phyloP scores from a whole-genome alignment of 345 rosid genomes.

The Eucalyptus shirleyi region DNA sequence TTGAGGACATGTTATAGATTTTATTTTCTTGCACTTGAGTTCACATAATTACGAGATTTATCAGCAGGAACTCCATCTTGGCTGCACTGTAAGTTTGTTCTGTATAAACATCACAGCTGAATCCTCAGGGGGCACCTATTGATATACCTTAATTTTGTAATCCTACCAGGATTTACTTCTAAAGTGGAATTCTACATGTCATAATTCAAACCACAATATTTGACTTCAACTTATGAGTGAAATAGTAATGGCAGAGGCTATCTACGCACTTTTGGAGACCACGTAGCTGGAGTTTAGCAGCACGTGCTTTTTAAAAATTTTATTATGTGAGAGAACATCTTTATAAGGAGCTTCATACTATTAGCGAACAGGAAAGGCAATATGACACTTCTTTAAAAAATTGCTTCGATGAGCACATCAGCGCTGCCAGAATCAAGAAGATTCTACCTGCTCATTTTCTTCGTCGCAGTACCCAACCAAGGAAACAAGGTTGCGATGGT shows the following conservation, averaged over 20 bases:
- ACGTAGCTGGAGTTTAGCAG: not conserved
- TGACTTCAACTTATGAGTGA: not conserved
- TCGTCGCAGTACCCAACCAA: conserved; percentile 89
- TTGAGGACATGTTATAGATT: too few species aligned
- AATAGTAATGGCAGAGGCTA: not conserved
- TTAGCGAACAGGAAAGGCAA: not conserved
- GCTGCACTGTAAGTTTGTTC: too few species aligned
- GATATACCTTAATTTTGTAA: too few species aligned
- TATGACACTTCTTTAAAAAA: not conserved
- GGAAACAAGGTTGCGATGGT: conserved; percentile 90
- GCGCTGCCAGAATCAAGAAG: not conserved
- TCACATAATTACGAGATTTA: too few species aligned
- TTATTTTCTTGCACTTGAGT: too few species aligned
- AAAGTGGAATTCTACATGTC: too few species aligned
- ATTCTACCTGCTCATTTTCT: conserved; percentile 80
- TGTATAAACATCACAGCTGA: too few species aligned
- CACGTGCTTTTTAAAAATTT: not conserved
- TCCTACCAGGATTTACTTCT: too few species aligned
- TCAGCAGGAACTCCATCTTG: too few species aligned
- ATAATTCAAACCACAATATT: not conserved
- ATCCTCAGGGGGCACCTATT: too few species aligned
- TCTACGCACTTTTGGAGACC: not conserved
- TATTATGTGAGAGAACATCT: not conserved
- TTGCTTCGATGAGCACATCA: not conserved
- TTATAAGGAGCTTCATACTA: not conserved